Conservation (phyloP, 345 rosid species). For the Salix dunnii region DNA sequence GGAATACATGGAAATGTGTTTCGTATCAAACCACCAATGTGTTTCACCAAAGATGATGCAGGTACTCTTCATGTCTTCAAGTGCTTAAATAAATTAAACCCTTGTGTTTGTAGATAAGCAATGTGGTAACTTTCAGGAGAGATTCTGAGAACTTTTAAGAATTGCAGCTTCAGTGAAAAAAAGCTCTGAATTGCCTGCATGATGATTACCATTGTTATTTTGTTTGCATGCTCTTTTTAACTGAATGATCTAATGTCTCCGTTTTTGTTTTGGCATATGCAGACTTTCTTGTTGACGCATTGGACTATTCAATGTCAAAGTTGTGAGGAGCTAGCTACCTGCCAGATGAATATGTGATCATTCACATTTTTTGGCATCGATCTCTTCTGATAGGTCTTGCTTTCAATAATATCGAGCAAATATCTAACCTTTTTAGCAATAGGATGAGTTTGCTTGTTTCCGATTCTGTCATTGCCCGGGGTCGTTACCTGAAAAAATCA, state of each 20-base stretch:
- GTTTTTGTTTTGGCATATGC: not conserved
- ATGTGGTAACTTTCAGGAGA: not conserved
- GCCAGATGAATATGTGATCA: not conserved
- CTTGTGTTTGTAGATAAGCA: not conserved
- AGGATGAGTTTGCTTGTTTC: not conserved
- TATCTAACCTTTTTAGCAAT: not conserved
- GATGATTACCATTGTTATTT: not conserved
- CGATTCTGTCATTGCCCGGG: too few relatives aligned
- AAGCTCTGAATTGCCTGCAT: not conserved
- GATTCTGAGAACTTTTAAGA: not conserved
- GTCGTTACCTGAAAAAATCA: not conserved
- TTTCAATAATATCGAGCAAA: not conserved
- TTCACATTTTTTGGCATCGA: not conserved
- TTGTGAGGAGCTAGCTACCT: constrained; percentile 32
- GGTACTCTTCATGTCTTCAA: constrained; percentile 36
- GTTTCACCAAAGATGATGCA: constrained; percentile 87
- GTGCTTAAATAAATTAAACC: not conserved
- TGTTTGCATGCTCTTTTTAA: not conserved
- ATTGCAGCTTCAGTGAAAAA: not conserved
- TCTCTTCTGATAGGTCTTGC: not conserved
- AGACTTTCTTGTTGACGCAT: constrained; percentile 64
- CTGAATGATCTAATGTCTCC: not conserved
- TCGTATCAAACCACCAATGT: constrained; percentile 93
- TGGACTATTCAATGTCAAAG: constrained; percentile 69
- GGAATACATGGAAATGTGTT: constrained; percentile 87